Conservation (phyloP, 129 eudicot genomes). For the Artemisia tridentata region DNA sequence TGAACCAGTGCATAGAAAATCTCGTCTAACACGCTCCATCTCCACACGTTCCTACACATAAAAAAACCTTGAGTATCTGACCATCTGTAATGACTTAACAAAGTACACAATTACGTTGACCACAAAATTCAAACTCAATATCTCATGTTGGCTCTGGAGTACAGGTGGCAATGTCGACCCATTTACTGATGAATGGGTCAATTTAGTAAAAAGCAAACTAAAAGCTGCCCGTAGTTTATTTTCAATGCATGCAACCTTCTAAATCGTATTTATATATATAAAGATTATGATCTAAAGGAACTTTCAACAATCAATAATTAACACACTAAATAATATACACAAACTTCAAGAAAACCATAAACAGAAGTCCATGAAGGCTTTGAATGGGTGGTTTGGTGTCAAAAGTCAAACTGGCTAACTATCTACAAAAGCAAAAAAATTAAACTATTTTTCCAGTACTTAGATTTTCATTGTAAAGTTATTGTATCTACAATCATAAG, state of each 20-base stretch:
- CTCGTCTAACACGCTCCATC: slow-evolving; percentile 82
- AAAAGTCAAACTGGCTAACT: too few relatives aligned
- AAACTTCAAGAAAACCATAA: too few relatives aligned
- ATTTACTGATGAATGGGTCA: background rate
- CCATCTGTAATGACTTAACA: background rate
- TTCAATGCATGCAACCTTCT: background rate
- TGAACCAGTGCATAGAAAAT: slow-evolving; percentile 65
- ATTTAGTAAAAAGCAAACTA: background rate
- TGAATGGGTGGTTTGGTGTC: too few relatives aligned
- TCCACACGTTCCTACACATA: slow-evolving; percentile 68
- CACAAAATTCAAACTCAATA: slow-evolving; percentile 12
- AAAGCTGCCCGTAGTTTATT: background rate
- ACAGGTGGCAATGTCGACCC: background rate
- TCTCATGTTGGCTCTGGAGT: background rate
- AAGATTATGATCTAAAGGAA: background rate
- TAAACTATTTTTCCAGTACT: too few relatives aligned
- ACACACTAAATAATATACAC: too few relatives aligned
- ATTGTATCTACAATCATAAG: too few relatives aligned
- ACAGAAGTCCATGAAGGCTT: too few relatives aligned
- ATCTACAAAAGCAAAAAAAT: too few relatives aligned
- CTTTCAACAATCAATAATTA: background rate
- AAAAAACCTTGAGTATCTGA: slow-evolving; percentile 3
- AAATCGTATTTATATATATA: background rate
- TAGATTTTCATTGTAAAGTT: too few relatives aligned
- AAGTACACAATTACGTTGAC: background rate